Conservation (phyloP, 73 alveolate genomes). For the Halteria grandinella region DNA sequence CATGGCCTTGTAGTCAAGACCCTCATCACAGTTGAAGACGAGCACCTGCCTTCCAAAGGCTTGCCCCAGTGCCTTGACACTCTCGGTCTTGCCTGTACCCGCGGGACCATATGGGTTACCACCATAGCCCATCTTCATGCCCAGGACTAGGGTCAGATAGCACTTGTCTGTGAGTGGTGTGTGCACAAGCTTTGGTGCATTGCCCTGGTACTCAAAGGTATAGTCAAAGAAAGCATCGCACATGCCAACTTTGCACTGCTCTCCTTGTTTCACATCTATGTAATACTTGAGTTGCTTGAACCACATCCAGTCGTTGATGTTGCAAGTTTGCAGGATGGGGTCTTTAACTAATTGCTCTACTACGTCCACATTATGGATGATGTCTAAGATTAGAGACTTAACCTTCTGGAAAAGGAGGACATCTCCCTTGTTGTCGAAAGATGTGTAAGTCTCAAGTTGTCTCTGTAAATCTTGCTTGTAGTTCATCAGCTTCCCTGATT, state of each 20-base stretch:
- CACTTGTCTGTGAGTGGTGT: conserved; percentile 99
- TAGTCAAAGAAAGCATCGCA: conserved; percentile 96
- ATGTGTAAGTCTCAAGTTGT: conserved; percentile 68
- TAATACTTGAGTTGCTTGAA: conserved; percentile 95
- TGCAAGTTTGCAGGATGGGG: conserved; percentile 69
- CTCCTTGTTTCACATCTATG: conserved; percentile 77
- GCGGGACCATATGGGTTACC: conserved; percentile 99
- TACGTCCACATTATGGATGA: conserved; percentile 98
- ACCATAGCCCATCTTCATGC: conserved; percentile 99
- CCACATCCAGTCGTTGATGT: conserved; percentile 97
- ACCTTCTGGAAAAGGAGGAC: conserved; percentile 83
- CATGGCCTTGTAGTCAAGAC: conserved; percentile 99
- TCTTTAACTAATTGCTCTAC: conserved; percentile 85
- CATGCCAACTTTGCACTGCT: conserved; percentile 87
- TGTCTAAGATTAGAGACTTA: conserved; percentile 97
- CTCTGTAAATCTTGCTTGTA: conserved; percentile 76
- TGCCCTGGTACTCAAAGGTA: conserved; percentile 99
- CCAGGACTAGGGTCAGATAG: conserved; percentile 98
- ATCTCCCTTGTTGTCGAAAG: conserved; percentile 79
- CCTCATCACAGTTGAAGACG: conserved; percentile 99
- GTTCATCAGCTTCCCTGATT: conserved; percentile 84
- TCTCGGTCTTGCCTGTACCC: conserved; percentile 99
- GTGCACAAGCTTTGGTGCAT: conserved; percentile 99
- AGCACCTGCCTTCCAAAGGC: conserved; percentile 99
- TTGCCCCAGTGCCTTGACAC: conserved; percentile 99